Evolutionary conservation across 208 protist genomes (phyloP).

Genomic region (Strigomonas galati): DNA sequence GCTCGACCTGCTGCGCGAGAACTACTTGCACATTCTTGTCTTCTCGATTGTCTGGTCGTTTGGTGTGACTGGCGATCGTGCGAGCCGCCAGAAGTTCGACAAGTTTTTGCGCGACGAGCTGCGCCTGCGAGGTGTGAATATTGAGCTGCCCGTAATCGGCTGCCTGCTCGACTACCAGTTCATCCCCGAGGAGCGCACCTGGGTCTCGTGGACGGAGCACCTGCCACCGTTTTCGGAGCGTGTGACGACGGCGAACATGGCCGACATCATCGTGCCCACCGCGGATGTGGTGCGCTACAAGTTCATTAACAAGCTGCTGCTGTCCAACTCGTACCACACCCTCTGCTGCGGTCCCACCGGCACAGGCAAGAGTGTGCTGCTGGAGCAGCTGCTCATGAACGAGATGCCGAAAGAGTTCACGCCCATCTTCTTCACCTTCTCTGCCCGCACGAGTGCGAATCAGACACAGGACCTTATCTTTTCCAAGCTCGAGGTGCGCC

Average conservation of each 20-base stretch:
- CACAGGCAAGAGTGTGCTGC: conserved; percentile 97
- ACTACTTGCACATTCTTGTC: conserved; percentile 92
- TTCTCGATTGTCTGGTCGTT: conserved; percentile 98
- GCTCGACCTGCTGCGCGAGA: conserved; percentile 70
- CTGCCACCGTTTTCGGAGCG: conserved; percentile 75
- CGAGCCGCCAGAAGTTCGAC: conserved; percentile 93
- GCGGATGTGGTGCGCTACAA: conserved; percentile 96
- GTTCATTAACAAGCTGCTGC: conserved; percentile 91
- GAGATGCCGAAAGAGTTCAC: conserved; percentile 94
- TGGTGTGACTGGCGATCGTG: conserved; percentile 92
- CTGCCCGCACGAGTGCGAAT: conserved; percentile 96
- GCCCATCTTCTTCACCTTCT: conserved; percentile 97
- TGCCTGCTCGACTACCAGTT: conserved; percentile 96
- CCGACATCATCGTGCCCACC: conserved; percentile 97
- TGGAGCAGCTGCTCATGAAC: conserved; percentile 93
- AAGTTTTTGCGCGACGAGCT: conserved; percentile 89
- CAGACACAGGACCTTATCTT: conserved; percentile 98
- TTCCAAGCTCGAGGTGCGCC: conserved; percentile 95
- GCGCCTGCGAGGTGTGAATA: conserved; percentile 47
- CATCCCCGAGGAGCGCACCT: conserved; percentile 82
- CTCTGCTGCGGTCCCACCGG: conserved; percentile 97
- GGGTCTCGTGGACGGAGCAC: conserved; percentile 94
- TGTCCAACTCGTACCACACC: conserved; percentile 89
- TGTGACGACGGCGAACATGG: conserved; percentile 88
- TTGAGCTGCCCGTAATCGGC: conserved; percentile 88